These are phyloP conservation scores for Phytopythium cucurbitacearum DNA, from an alignment of 352 stramenopile species.

Conservation along the genomic window DNA sequence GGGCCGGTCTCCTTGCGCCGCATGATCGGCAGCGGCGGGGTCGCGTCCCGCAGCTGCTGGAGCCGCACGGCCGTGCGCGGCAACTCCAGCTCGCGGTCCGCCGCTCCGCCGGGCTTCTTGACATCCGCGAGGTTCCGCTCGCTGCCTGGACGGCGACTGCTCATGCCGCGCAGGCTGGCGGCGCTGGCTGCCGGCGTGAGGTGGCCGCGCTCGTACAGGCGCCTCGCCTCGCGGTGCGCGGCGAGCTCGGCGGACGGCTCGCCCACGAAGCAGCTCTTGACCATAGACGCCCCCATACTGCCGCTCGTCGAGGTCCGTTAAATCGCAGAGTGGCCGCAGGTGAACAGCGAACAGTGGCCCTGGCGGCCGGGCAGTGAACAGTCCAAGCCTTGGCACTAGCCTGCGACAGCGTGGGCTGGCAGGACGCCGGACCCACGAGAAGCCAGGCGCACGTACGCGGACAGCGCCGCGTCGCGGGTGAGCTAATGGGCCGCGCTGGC, in stretches of 20 bases:
- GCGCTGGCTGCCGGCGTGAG: too few species aligned
- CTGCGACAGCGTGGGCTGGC: too few species aligned
- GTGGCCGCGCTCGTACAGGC: slow-evolving; percentile 11
- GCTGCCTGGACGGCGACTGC: slow-evolving; percentile 4
- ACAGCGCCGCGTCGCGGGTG: too few species aligned
- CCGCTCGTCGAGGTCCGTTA: neutral
- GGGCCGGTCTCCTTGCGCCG: neutral
- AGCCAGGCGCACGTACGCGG: too few species aligned
- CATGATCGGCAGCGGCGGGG: neutral
- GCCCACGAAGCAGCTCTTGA: slow-evolving; percentile 34
- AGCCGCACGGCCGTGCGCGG: slow-evolving; percentile 22
- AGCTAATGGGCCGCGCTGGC: too few species aligned
- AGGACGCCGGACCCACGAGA: too few species aligned
- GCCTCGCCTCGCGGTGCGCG: slow-evolving; percentile 14
- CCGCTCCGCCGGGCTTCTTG: slow-evolving; percentile 1
- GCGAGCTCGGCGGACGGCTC: slow-evolving; percentile 10
- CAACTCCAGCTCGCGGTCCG: slow-evolving; percentile 11
- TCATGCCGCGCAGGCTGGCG: slow-evolving; percentile 2
- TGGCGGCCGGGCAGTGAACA: neutral
- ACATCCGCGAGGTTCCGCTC: slow-evolving; percentile 14
- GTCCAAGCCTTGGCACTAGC: too few species aligned
- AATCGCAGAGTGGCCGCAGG: neutral
- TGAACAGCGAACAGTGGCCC: neutral
- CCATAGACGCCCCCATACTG: slow-evolving; percentile 31
- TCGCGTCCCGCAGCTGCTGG: slow-evolving; percentile 17